Conservation (phyloP, 805 yeast species). For the Lipomyces orientalis region DNA sequence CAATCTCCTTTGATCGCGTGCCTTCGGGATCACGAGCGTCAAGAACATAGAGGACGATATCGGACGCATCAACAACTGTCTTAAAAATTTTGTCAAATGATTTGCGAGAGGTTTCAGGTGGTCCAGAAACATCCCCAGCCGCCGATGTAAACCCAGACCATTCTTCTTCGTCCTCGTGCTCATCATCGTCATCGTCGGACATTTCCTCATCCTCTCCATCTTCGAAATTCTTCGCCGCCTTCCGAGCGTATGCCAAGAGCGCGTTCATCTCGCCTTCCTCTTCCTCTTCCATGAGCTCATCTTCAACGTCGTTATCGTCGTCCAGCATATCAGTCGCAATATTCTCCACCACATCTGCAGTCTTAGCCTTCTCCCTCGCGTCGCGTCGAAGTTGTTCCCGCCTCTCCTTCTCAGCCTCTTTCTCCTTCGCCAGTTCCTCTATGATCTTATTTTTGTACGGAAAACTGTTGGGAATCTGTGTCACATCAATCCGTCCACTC, state of each 20-base stretch:
- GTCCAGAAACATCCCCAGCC: neutral
- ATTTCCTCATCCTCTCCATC: conserved; percentile 52
- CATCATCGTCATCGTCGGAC: conserved; percentile 52
- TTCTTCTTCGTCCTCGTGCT: conserved; percentile 50
- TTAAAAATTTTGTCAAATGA: conserved; percentile 94
- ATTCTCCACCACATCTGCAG: conserved; percentile 14
- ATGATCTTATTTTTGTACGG: conserved; percentile 90
- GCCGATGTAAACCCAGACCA: conserved; percentile 42
- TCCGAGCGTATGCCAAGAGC: conserved; percentile 84
- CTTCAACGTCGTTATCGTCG: conserved; percentile 49
- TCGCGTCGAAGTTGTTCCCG: conserved; percentile 47
- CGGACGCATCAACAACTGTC: conserved; percentile 89
- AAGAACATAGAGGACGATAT: conserved; percentile 87
- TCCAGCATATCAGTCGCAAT: conserved; percentile 38
- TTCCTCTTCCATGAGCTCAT: conserved; percentile 49
- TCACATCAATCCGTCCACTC: conserved; percentile 55
- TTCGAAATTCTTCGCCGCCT: conserved; percentile 76
- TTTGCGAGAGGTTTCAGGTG: conserved; percentile 54
- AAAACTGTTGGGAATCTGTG: conserved; percentile 92
- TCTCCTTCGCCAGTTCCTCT: conserved; percentile 56
- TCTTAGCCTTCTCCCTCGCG: conserved; percentile 42
- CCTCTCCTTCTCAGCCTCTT: conserved; percentile 52
- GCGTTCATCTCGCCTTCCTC: conserved; percentile 58
- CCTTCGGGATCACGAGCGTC: conserved; percentile 98
- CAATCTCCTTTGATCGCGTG: conserved; percentile 89